Evolutionary conservation across 2,329 filamentous ascomycete genomes (phyloP), one percentile per base, ranked within the genome.

Genomic region (Colletotrichum tanaceti): DNA sequence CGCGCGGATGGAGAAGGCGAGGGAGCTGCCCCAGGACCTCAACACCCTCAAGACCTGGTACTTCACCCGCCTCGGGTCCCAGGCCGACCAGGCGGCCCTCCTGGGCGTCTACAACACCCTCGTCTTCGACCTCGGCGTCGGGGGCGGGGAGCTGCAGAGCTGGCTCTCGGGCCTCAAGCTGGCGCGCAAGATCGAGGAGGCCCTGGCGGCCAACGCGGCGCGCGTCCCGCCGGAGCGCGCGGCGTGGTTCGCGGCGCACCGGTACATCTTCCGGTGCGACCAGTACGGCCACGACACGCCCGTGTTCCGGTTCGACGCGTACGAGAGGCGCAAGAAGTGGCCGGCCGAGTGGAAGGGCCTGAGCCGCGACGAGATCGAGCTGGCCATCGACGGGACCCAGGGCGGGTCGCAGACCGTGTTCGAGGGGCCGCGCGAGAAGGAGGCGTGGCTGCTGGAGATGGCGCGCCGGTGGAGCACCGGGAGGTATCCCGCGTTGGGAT

Each of bases 41-140:
- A 18, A 39, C 32, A 39, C 46, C 35, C 44, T 60, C 32, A 35
- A 50, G 46, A 52, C 20, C 20, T 63, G 28, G 41, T 55, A 20
- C 35, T 57, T 65, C 47, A 59, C 50, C 32, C 58, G 41, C 20
- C 32, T 39, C 2, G 9, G 14, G 1, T 54, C 57, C 6, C 2
- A 32, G 5, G 54, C 47, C n/a, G 53, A 68, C 39, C 43, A 18
- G n/a, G 18, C 35, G 18, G 57, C 22, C 10, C 65, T 68, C 13
- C 53, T 68, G 1, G 39, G 39, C 28, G 32, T 68, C 13, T 68
- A 68, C 47, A n/a, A 44, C n/a, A 6, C 22, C 6, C 60, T 65
- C 18, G 13, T 68, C 28, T 10, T 43, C 14, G 28, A 41, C 13
- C 47, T 64, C 14, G 46, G 20, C 5, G 1, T 41, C 20, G 9